A percentile compares a stretch with the other conserved stretches of the same genome.
Conservation (phyloP, 306 rosid genomes). For the Heteromeles arbutifolia region DNA sequence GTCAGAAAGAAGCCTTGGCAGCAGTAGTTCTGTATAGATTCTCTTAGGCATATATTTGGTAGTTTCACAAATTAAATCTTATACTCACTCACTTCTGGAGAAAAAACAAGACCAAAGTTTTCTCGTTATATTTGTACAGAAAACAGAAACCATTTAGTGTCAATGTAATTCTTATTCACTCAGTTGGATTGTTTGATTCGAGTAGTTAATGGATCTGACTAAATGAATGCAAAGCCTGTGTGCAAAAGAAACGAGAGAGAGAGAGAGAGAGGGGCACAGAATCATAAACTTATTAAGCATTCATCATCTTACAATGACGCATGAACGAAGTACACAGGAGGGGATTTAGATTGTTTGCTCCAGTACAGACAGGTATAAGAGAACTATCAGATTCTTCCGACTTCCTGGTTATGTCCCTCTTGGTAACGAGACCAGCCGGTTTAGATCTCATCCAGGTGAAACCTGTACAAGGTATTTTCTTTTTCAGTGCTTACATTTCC, state of each 20-base stretch:
- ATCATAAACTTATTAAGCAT: not conserved
- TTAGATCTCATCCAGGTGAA: too few relatives aligned
- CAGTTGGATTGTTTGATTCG: not conserved
- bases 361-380: not conserved
- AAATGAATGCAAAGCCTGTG: not conserved
- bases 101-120: not conserved
- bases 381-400: not conserved
- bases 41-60: not conserved
- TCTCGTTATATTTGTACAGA: slow-evolving; percentile 1
- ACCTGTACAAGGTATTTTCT: too few relatives aligned
- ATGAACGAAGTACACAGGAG: not conserved
- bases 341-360: not conserved
- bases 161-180: not conserved
- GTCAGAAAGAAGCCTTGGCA: slow-evolving; percentile 33
- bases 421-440: too few relatives aligned
- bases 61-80: not conserved
- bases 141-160: not conserved
- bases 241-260: not conserved
- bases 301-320: not conserved
- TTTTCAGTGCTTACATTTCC: too few relatives aligned
- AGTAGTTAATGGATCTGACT: not conserved
- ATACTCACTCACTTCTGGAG: not conserved
- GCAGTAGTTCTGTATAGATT: slow-evolving; percentile 14
- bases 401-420: not conserved
- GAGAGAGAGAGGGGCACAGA: not conserved